phyloP scores from a whole-genome alignment of 306 rosid genomes.

The Biancaea sappan region DNA sequence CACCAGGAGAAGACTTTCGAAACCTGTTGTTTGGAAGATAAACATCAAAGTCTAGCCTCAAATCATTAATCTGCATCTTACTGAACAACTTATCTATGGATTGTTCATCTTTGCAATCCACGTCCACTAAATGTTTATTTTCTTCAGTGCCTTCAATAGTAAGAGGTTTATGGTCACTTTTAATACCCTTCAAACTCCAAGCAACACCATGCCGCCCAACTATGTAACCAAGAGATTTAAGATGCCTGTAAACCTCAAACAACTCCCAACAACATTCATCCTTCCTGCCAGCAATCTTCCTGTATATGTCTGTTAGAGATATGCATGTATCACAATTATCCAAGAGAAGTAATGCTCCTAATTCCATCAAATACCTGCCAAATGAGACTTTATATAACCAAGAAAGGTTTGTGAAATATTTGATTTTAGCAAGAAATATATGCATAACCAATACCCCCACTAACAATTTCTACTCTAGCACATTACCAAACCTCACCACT shows the following conservation, averaged over 20 bases:
- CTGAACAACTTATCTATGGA: slow-evolving; percentile 48
- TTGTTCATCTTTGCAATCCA: slow-evolving; percentile 31
- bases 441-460: neutral
- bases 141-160: slow-evolving; percentile 39
- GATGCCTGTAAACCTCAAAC: slow-evolving; percentile 83
- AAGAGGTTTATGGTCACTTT: slow-evolving; percentile 28
- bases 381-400: slow-evolving; percentile 20
- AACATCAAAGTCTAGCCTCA: slow-evolving; percentile 65
- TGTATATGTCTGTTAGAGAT: slow-evolving; percentile 58
- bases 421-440: neutral
- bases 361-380: slow-evolving; percentile 75
- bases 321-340: slow-evolving; percentile 47
- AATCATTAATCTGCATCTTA: slow-evolving; percentile 51
- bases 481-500: neutral
- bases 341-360: slow-evolving; percentile 61
- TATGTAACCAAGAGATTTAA: slow-evolving; percentile 81
- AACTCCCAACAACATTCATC: slow-evolving; percentile 66
- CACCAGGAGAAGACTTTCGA: slow-evolving; percentile 76
- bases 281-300: slow-evolving; percentile 45
- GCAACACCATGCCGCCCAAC: slow-evolving; percentile 59
- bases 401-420: slow-evolving; percentile 17
- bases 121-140: slow-evolving; percentile 33
- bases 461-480: slow-evolving; percentile 8
- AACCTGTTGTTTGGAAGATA: slow-evolving; percentile 83
- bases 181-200: slow-evolving; percentile 64